Conservation (phyloP, 2,329 filamentous ascomycete species). For the Diaporthe destruens region DNA sequence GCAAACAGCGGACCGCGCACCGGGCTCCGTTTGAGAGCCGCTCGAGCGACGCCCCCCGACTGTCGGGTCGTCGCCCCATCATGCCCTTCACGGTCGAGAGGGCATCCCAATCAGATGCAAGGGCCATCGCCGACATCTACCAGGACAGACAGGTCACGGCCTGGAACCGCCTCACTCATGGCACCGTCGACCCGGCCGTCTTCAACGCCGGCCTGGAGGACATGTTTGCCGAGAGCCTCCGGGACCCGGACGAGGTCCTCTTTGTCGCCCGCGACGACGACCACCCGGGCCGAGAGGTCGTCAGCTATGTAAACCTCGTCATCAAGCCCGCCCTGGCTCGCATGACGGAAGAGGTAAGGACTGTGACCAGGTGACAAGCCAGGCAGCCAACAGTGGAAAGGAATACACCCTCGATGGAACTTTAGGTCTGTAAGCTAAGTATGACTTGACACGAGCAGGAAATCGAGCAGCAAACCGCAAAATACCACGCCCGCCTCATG, state of each 20-base stretch:
- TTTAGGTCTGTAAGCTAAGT: not conserved
- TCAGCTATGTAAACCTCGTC: constrained; percentile 38
- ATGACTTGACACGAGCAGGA: not conserved
- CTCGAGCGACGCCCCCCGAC: not conserved
- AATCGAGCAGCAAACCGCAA: not conserved
- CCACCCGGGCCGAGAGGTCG: constrained; percentile 22
- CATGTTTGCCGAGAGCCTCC: constrained; percentile 34
- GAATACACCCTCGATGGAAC: not conserved
- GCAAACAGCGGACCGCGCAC: no score
- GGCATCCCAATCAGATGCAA: constrained; percentile 21
- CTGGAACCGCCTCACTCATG: constrained; percentile 37
- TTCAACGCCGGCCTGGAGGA: constrained; percentile 29
- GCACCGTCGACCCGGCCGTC: constrained; percentile 11
- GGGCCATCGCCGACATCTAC: constrained; percentile 35
- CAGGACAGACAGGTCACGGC: constrained; percentile 23
- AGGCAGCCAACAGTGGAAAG: not conserved
- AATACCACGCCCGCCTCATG: constrained; percentile 29
- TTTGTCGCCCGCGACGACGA: constrained; percentile 26
- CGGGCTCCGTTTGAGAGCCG: not conserved
- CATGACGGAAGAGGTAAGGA: constrained; percentile 30
- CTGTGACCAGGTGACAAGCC: not conserved
- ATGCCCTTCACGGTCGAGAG: constrained; percentile 19
- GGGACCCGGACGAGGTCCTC: constrained; percentile 30
- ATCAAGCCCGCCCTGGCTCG: not conserved
- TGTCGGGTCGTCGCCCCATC: no score